These are phyloP conservation scores for Pichia cephalocereana DNA, from an alignment of 805 yeast species.

Conservation along the genomic window DNA sequence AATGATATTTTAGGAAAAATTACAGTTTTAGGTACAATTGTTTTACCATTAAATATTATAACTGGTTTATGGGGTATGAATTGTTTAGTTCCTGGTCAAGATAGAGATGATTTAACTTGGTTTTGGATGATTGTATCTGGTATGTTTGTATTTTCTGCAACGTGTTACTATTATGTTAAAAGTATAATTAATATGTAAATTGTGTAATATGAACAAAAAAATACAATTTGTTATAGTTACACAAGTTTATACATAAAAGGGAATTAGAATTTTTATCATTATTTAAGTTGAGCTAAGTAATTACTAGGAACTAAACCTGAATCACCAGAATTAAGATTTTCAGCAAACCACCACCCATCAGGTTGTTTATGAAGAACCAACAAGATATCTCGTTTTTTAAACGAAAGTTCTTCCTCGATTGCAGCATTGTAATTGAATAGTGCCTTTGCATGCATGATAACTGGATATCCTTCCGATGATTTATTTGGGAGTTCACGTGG, in stretches of 20 bases:
- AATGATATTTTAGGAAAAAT: conserved; percentile 93
- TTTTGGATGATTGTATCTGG: conserved; percentile 43
- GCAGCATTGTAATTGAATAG: conserved; percentile 50
- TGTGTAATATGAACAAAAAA: too few relatives aligned
- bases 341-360: conserved; percentile 73
- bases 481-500: conserved; percentile 33
- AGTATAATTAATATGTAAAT: conserved; percentile 23
- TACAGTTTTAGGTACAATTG: conserved; percentile 89
- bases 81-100: conserved; percentile 92
- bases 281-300: conserved; percentile 29
- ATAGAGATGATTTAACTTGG: conserved; percentile 52
- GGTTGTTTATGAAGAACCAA: conserved; percentile 49
- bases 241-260: too few relatives aligned
- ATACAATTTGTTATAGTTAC: too few relatives aligned
- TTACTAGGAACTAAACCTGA: conserved; percentile 61
- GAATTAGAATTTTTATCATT: neutral
- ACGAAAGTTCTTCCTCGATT: conserved; percentile 51
- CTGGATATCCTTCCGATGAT: conserved; percentile 46
- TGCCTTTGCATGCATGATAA: conserved; percentile 44
- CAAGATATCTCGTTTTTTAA: conserved; percentile 48
- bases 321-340: conserved; percentile 35
- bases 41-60: conserved; percentile 86
- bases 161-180: conserved; percentile 41
- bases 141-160: conserved; percentile 39
- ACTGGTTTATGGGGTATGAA: conserved; percentile 99